Percentiles rank a stretch among this genome's conserved stretches.
phyloP scores from a whole-genome alignment of 1,284 basidiomycete genomes.

The Heliocybe sulcata region DNA sequence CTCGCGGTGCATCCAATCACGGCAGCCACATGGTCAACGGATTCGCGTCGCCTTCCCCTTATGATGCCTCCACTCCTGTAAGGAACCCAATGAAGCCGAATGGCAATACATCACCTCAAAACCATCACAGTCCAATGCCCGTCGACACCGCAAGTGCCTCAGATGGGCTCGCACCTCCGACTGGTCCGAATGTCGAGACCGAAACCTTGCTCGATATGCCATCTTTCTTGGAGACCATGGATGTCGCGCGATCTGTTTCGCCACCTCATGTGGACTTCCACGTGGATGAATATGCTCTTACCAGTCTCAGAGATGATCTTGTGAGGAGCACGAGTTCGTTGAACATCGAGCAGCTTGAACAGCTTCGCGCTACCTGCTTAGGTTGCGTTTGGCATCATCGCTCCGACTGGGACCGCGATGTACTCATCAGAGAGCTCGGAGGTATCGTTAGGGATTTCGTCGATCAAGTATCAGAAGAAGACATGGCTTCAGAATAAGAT shows the following conservation, averaged over 20 bases:
- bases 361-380: constrained; percentile 81
- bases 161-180: neutral
- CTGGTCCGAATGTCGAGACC: constrained; percentile 12
- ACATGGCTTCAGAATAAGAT: neutral
- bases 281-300: constrained; percentile 40
- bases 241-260: constrained; percentile 51
- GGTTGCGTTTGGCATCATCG: constrained; percentile 78
- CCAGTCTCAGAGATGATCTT: constrained; percentile 38
- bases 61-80: constrained; percentile 1
- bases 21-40: constrained; percentile 1
- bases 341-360: constrained; percentile 88
- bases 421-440: constrained; percentile 53
- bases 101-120: neutral
- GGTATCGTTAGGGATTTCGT: constrained; percentile 52
- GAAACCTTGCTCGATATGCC: neutral
- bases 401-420: constrained; percentile 76
- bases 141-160: neutral
- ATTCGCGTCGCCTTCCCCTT: neutral
- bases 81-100: neutral
- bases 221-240: constrained; percentile 31
- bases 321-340: constrained; percentile 47
- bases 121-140: neutral
- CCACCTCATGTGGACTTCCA: constrained; percentile 60
- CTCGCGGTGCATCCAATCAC: constrained; percentile 20
- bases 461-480: constrained; percentile 38